These are phyloP conservation scores for Amyloporia xantha DNA, from an alignment of 768 basidiomycete genomes.

Conservation along the genomic window DNA sequence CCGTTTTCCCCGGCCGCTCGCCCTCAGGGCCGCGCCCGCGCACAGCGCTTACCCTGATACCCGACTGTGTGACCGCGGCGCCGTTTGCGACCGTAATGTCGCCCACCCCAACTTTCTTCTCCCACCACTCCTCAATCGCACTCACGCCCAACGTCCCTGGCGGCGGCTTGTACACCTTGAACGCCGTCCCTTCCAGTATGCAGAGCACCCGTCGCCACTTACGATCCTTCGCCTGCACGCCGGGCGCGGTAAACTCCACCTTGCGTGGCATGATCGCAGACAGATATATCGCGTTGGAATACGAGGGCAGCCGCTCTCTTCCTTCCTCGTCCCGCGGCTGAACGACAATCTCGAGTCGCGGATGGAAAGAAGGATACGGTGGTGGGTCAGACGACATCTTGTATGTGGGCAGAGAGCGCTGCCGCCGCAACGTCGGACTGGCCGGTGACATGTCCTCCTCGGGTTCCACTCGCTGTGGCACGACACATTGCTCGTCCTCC, in stretches of 20 bases:
- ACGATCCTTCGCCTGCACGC: slow-evolving; percentile 81
- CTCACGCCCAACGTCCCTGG: slow-evolving; percentile 37
- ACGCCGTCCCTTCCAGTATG: slow-evolving; percentile 87
- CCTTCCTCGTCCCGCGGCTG: slow-evolving; percentile 78
- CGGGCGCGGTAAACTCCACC: slow-evolving; percentile 85
- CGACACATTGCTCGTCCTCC: slow-evolving; percentile 2
- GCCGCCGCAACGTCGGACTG: slow-evolving; percentile 43
- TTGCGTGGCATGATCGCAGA: slow-evolving; percentile 81
- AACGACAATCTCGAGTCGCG: slow-evolving; percentile 24
- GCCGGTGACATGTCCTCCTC: slow-evolving; percentile 11
- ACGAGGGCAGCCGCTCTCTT: slow-evolving; percentile 68
- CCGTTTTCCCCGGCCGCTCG: slow-evolving; percentile 11
- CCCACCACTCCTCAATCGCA: slow-evolving; percentile 73
- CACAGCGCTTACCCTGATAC: slow-evolving; percentile 23
- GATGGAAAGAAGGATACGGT: slow-evolving; percentile 52
- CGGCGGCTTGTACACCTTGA: slow-evolving; percentile 65
- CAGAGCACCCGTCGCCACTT: slow-evolving; percentile 88
- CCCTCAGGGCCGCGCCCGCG: slow-evolving; percentile 21
- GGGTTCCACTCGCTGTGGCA: background rate
- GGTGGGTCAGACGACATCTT: slow-evolving; percentile 54
- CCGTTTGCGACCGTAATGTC: slow-evolving; percentile 34
- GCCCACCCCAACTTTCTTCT: slow-evolving; percentile 66
- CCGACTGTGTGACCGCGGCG: slow-evolving; percentile 16
- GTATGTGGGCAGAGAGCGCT: slow-evolving; percentile 67
- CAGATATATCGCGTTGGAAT: slow-evolving; percentile 78